Evolutionary conservation across 192 early-diverging fungal species (phyloP).

Genomic region (Linnemannia schmuckeri): DNA sequence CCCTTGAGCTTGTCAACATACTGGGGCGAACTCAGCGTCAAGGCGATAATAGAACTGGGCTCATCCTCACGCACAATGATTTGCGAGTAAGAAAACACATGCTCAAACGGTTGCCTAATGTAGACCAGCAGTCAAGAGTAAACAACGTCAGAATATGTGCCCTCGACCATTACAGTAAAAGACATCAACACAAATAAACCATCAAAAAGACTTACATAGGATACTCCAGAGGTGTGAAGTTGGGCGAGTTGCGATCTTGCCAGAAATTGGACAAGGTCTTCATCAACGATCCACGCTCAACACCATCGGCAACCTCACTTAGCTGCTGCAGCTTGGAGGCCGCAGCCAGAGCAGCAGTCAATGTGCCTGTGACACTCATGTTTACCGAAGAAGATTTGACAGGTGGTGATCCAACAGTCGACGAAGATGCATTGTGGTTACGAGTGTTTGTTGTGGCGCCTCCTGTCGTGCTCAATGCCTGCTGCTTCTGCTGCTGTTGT

Average conservation of each 20-base stretch:
- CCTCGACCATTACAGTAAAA: neutral
- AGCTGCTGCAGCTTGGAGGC: slow-evolving; percentile 48
- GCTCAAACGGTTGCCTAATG: slow-evolving; percentile 77
- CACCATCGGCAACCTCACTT: slow-evolving; percentile 43
- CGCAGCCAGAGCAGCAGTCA: slow-evolving; percentile 43
- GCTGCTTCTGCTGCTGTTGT: neutral
- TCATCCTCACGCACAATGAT: slow-evolving; percentile 93
- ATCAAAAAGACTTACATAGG: slow-evolving; percentile 70
- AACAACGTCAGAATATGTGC: neutral
- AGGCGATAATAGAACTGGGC: slow-evolving; percentile 94
- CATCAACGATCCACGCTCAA: slow-evolving; percentile 72
- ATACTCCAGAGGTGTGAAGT: slow-evolving; percentile 77
- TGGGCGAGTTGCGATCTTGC: slow-evolving; percentile 74
- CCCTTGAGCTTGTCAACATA: slow-evolving; percentile 76
- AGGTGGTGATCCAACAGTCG: slow-evolving; percentile 28
- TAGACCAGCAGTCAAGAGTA: slow-evolving; percentile 1
- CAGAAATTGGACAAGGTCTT: slow-evolving; percentile 82
- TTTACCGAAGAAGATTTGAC: slow-evolving; percentile 51
- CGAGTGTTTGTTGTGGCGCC: neutral
- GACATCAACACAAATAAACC: neutral
- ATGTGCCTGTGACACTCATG: slow-evolving; percentile 50
- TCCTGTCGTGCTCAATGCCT: neutral
- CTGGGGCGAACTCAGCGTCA: slow-evolving; percentile 81
- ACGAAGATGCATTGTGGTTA: neutral
- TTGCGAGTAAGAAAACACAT: slow-evolving; percentile 88